These are phyloP conservation scores for Parietichytrium sp. DNA, from an alignment of 108 stramenopile species.

Conservation along the genomic window DNA sequence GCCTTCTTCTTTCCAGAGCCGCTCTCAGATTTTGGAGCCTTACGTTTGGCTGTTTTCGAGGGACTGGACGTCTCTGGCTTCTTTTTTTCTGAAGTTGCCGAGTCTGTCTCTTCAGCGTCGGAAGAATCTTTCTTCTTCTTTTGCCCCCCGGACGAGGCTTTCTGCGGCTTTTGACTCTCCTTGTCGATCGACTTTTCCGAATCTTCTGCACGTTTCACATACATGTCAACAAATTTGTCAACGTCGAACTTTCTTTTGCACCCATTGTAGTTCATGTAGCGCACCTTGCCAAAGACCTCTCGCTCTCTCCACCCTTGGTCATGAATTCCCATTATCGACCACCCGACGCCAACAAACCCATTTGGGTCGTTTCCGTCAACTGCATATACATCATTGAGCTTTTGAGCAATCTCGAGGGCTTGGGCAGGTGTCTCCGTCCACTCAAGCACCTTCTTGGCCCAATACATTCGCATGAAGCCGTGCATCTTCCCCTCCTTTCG, in stretches of 20 bases:
- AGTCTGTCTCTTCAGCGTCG: too few relatives aligned
- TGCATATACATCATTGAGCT: constrained; percentile 93
- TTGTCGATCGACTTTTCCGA: too few relatives aligned
- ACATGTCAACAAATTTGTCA: constrained; percentile 70
- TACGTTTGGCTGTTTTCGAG: too few relatives aligned
- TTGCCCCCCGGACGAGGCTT: too few relatives aligned
- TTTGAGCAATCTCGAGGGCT: constrained; percentile 79
- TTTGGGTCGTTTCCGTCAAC: constrained; percentile 96
- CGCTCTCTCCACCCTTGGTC: constrained; percentile 92
- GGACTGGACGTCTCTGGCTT: too few relatives aligned
- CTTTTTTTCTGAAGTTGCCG: too few relatives aligned
- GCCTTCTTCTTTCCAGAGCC: too few relatives aligned
- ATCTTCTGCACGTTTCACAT: constrained; percentile 36
- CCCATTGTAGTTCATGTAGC: constrained; percentile 95
- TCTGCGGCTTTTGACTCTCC: too few relatives aligned
- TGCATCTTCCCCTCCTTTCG: constrained; percentile 90
- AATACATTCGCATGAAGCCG: constrained; percentile 98
- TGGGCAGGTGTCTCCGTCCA: constrained; percentile 81
- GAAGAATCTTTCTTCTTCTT: too few relatives aligned
- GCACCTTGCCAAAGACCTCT: constrained; percentile 91
- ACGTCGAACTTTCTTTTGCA: constrained; percentile 93
- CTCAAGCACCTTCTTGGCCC: constrained; percentile 99
- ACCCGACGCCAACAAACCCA: constrained; percentile 93
- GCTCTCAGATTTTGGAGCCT: too few relatives aligned
- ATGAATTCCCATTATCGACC: constrained; percentile 94